These are phyloP conservation scores for Erysimum pusillum DNA, from an alignment of 441 rosid species.

Conservation along the genomic window DNA sequence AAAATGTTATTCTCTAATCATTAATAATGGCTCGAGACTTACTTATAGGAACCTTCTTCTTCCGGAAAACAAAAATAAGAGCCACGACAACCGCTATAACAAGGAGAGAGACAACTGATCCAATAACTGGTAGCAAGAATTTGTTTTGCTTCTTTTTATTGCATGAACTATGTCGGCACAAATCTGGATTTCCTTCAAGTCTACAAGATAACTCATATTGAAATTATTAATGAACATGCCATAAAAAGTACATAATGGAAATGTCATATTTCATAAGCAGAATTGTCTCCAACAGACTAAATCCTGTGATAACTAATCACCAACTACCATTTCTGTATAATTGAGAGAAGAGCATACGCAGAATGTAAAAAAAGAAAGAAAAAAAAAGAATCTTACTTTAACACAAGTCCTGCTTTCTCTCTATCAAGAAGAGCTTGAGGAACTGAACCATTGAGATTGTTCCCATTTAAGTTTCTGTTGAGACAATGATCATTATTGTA, in stretches of 20 bases:
- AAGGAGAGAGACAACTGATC: constrained; percentile 30
- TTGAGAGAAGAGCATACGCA: too few species aligned
- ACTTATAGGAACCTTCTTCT: constrained; percentile 35
- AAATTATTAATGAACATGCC: neutral
- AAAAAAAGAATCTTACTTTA: constrained; percentile 21
- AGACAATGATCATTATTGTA: neutral
- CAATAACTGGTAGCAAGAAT: constrained; percentile 20
- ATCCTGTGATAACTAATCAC: too few species aligned
- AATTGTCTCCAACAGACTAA: too few species aligned
- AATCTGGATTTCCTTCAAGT: constrained; percentile 38
- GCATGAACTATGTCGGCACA: constrained; percentile 24
- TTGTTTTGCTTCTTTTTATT: neutral
- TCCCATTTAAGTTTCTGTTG: constrained; percentile 39
- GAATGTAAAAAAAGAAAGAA: too few species aligned
- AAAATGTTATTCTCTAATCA: too few species aligned
- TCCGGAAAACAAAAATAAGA: constrained; percentile 27
- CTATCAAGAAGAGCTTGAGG: constrained; percentile 42
- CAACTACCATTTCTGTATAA: too few species aligned
- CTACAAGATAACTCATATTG: constrained; percentile 2
- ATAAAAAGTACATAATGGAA: neutral
- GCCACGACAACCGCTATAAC: constrained; percentile 12
- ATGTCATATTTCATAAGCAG: too few species aligned
- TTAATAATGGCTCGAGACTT: neutral
- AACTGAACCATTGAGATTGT: constrained; percentile 41
- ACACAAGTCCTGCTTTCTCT: constrained; percentile 30